Evolutionary conservation across 805 yeast genomes (phyloP), one percentile per base, ranked within the genome.

Genomic region (Metschnikowia arizonensis): DNA sequence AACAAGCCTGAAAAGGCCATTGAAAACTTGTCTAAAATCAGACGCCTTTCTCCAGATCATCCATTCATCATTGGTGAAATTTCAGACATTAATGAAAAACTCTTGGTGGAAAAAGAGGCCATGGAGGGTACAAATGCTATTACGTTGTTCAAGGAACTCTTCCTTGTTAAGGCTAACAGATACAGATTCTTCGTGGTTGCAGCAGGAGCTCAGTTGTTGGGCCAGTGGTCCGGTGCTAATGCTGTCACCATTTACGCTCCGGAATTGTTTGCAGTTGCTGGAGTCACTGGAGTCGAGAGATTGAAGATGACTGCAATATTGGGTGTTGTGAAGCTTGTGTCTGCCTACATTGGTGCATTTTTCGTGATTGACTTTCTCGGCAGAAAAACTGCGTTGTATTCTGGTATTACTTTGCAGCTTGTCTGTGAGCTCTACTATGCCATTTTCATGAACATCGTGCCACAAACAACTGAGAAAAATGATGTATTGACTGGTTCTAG

Each of bases 61-160:
- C 76, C 79, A 5, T 76, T 69, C 55, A 65, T 79, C 38, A 55
- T 72, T 26, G 66, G 75, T 45, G 84, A 79, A 55, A 62, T 60
- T 64, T 0, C 56, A 44, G 47, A 81, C 56, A 42, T 69, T 63
- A 17, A 58, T 56, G 33, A 87, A 60, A 39, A 85, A 61, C 58
- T 87, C 84, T 57, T 64, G 77, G 10, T 88, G 74, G 40, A 88
- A 52, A 60, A 85, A 87, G 32, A 88, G 64, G 67, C 68, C 15
- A 47, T 43, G 18, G 39, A 40, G 11, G 51, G 50, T n/a, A 45
- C 45, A 30, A 41, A 43, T n/a, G 33, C 28, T 23, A 55, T 62
- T n/a, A 49, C 54, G n/a, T 47, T 56, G 34, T 34, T 56, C 37
- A 68, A 60, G 49, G 76, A 71, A 33, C 57, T 74, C 24, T 45